Evolutionary conservation across 495 filamentous ascomycete genomes (phyloP).

Genomic region (Aspergillus ostianus): DNA sequence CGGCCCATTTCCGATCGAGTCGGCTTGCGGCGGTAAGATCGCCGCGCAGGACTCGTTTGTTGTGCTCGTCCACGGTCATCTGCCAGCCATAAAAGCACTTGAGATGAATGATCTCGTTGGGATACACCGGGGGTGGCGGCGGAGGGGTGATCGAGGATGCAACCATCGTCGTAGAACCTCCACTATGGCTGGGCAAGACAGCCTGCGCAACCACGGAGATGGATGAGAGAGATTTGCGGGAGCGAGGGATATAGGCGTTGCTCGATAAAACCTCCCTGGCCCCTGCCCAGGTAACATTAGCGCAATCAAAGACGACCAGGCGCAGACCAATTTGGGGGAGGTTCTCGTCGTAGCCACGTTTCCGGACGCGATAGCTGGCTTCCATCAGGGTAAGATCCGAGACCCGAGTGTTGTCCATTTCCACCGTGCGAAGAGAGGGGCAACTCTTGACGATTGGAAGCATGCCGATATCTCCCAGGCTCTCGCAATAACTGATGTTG

Average conservation of each 20-base stretch:
- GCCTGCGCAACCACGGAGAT: conserved; percentile 30
- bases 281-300: conserved; percentile 88
- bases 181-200: conserved; percentile 27
- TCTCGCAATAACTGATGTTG: conserved; percentile 86
- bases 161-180: conserved; percentile 28
- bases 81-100: conserved; percentile 97
- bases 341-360: conserved; percentile 55
- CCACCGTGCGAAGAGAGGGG: conserved; percentile 62
- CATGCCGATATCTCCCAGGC: conserved; percentile 80
- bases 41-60: conserved; percentile 73
- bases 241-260: conserved; percentile 65
- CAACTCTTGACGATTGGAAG: conserved; percentile 77
- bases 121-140: conserved; percentile 43
- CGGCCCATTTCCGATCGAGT: conserved; percentile 87
- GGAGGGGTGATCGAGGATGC: conserved; percentile 37
- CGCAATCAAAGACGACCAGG: conserved; percentile 88
- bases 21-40: conserved; percentile 67
- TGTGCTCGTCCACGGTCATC: conserved; percentile 90
- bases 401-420: conserved; percentile 92
- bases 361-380: conserved; percentile 71
- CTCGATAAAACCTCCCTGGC: conserved; percentile 80
- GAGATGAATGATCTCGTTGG: conserved; percentile 73
- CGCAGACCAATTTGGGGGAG: conserved; percentile 62
- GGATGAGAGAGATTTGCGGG: conserved; percentile 28
- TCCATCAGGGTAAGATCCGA: conserved; percentile 86